A percentile compares a stretch with the other conserved stretches of the same genome.
These are phyloP conservation scores for Limonium bicolor DNA, from an alignment of 148 eudicot species.

Conservation along the genomic window DNA sequence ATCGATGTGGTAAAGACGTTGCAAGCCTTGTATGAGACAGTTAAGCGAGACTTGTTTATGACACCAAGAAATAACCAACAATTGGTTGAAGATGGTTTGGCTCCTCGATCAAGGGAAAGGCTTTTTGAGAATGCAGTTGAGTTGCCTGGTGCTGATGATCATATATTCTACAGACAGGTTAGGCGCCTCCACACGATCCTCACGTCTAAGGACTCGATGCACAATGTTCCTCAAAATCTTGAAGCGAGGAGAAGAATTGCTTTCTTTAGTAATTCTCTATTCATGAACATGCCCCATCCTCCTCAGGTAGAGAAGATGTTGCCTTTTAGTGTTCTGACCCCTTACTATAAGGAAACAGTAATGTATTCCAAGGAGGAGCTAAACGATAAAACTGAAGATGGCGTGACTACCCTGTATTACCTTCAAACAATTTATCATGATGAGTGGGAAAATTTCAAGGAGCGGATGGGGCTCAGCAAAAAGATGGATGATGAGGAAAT, in stretches of 20 bases:
- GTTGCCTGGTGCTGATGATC: conserved; percentile 45
- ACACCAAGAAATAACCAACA: conserved; percentile 35
- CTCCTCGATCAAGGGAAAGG: conserved; percentile 25
- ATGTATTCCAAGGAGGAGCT: conserved; percentile 68
- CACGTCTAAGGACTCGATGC: conserved; percentile 76
- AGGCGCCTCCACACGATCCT: conserved; percentile 73
- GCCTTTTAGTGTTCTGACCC: conserved; percentile 88
- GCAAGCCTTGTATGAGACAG: conserved; percentile 76
- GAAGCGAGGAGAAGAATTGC: conserved; percentile 91
- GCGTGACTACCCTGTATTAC: conserved; percentile 74
- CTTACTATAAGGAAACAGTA: conserved; percentile 92
- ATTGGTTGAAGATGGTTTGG: conserved; percentile 76
- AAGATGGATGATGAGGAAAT: conserved; percentile 43
- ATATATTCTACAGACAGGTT: conserved; percentile 58
- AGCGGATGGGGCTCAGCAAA: conserved; percentile 26
- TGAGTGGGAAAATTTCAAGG: conserved; percentile 55
- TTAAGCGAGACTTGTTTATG: conserved; percentile 49
- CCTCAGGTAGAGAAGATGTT: conserved; percentile 93
- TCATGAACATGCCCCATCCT: conserved; percentile 99
- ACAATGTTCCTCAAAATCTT: conserved; percentile 66
- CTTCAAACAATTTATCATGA: conserved; percentile 80
- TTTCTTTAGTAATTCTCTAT: conserved; percentile 87
- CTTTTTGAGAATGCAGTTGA: conserved; percentile 71
- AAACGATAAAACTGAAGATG: conserved; percentile 84
- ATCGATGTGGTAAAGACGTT: conserved; percentile 59